Evolutionary conservation across 305 asterid species (phyloP).

Genomic region (Solanum hybrid): DNA sequence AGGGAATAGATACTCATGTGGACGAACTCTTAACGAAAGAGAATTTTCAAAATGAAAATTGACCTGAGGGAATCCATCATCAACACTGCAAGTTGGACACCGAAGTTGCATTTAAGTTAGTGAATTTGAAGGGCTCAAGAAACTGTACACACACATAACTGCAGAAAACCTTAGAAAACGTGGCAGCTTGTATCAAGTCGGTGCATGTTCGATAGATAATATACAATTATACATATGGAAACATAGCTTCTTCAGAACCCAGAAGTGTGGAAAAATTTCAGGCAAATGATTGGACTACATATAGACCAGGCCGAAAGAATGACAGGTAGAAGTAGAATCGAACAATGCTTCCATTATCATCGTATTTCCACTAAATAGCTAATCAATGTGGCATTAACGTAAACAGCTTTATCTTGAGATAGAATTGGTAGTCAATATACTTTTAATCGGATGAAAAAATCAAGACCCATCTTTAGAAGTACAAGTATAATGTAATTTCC

Average conservation of each 20-base stretch:
- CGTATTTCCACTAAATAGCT: not conserved
- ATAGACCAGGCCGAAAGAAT: not conserved
- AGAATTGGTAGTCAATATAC: not conserved
- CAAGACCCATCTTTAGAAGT: not conserved
- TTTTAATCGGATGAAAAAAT: not conserved
- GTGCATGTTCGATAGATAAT: not conserved
- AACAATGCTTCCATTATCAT: not conserved
- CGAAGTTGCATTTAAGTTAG: constrained; percentile 6
- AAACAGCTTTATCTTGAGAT: not conserved
- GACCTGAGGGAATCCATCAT: constrained; percentile 85
- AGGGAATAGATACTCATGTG: constrained; percentile 85
- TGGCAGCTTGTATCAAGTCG: not conserved
- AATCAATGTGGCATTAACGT: not conserved
- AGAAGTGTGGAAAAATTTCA: not conserved
- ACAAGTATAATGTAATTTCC: not conserved
- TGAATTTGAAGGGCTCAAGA: not conserved
- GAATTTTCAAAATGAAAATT: constrained; percentile 81
- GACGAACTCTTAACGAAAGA: constrained; percentile 76
- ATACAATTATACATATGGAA: constrained; percentile 1
- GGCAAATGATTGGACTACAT: not conserved
- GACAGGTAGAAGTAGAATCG: not conserved
- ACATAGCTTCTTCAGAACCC: not conserved
- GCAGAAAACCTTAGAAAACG: not conserved
- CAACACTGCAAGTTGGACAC: constrained; percentile 60
- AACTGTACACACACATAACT: not conserved